phyloP scores from a whole-genome alignment of 257 asterid genomes.

The Lycium barbarum region DNA sequence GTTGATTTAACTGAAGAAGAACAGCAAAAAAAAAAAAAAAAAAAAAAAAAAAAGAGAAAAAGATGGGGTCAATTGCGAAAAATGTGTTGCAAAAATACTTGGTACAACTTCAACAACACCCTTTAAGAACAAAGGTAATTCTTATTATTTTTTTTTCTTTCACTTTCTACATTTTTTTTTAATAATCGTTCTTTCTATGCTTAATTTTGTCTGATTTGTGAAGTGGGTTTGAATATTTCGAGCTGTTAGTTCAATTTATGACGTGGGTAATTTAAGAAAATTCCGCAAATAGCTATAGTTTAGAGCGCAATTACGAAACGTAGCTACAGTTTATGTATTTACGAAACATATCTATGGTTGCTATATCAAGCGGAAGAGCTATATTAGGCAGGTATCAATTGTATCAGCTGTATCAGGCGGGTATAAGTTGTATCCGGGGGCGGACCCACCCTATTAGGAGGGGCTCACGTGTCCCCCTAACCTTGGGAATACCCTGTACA shows the following conservation, averaged over 20 bases:
- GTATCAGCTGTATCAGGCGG: no score
- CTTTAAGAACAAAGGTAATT: slow-evolving; percentile 89
- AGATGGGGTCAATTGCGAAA: slow-evolving; percentile 80
- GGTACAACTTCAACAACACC: slow-evolving; percentile 77
- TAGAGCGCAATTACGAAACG: no score
- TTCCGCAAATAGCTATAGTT: no score
- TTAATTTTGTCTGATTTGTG: slow-evolving; percentile 6
- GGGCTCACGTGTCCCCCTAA: no score
- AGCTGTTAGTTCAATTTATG: neutral
- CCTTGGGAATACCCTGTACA: no score
- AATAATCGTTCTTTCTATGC: neutral
- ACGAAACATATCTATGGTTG: no score
- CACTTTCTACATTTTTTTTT: neutral
- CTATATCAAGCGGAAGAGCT: no score
- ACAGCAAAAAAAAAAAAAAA: neutral
- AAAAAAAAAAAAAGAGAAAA: neutral
- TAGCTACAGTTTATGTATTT: no score
- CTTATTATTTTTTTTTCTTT: slow-evolving; percentile 24
- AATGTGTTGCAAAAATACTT: slow-evolving; percentile 73
- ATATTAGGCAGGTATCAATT: no score
- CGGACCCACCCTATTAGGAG: no score
- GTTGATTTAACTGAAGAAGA: neutral
- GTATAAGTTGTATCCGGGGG: no score
- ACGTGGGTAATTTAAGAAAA: neutral
- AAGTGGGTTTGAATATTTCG: neutral